Evolutionary conservation across 305 asterid species (phyloP).

Genomic region (Andrographis paniculata): DNA sequence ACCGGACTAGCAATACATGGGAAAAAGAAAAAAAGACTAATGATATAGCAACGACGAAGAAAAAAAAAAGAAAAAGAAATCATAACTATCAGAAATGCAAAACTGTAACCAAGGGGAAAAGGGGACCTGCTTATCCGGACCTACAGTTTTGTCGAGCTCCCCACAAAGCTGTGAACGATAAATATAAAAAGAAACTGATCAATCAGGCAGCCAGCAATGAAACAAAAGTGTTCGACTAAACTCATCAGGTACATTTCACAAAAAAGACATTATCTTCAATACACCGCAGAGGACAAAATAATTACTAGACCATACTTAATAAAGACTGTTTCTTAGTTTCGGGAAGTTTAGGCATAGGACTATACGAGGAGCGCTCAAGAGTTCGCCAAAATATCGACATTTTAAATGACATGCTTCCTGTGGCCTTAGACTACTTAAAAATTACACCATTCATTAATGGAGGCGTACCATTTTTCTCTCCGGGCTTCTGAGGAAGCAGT

Average conservation of each 20-base stretch:
- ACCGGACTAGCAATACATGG: too few relatives aligned
- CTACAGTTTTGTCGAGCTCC: constrained; percentile 12
- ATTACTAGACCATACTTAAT: background rate
- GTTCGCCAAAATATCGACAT: background rate
- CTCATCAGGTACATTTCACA: background rate
- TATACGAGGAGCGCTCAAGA: background rate
- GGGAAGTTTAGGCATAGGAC: background rate
- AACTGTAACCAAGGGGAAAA: constrained; percentile 1
- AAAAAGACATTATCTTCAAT: too few relatives aligned
- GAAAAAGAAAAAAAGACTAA: too few relatives aligned
- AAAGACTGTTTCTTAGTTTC: background rate
- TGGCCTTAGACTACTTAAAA: background rate
- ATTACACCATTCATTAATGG: constrained; percentile 12
- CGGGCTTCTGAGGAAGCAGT: constrained; percentile 19
- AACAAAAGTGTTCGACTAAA: background rate
- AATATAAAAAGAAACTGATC: constrained; percentile 10
- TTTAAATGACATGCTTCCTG: constrained; percentile 7
- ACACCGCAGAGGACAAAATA: background rate
- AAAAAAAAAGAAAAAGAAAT: too few relatives aligned
- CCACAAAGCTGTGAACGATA: constrained; percentile 13
- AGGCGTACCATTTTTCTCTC: constrained; percentile 26
- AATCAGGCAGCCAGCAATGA: background rate
- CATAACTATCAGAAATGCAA: background rate
- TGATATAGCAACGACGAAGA: too few relatives aligned
- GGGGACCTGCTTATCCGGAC: constrained; percentile 14